Percentiles rank a stretch among this genome's conserved stretches.
Evolutionary conservation across 2,329 filamentous ascomycete species (phyloP).

Genomic region (Fusarium poae): DNA sequence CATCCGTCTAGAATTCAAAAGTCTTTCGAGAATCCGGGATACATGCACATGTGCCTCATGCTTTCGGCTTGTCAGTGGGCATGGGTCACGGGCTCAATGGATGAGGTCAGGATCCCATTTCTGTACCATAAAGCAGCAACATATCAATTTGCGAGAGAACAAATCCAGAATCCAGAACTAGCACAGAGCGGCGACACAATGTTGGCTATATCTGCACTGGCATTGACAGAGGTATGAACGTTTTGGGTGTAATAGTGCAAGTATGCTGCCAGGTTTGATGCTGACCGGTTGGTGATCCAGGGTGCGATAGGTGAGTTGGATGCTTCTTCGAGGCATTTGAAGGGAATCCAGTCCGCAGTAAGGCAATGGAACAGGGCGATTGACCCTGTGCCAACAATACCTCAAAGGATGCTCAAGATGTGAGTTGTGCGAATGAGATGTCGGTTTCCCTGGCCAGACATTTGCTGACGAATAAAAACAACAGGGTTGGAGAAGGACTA

Average conservation of each 20-base stretch:
- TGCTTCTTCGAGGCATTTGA: conserved; percentile 59
- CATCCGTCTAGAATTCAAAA: conserved; percentile 55
- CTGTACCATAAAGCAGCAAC: conserved; percentile 62
- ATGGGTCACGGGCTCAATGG: conserved; percentile 61
- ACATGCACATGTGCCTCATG: conserved; percentile 61
- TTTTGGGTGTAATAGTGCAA: not conserved
- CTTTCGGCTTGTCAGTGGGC: conserved; percentile 62
- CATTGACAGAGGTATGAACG: conserved; percentile 58
- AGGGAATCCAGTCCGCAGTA: conserved; percentile 53
- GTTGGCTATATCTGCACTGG: conserved; percentile 59
- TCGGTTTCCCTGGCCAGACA: not conserved
- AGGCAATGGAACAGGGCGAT: conserved; percentile 38
- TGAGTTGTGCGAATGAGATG: conserved; percentile 17
- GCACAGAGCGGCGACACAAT: conserved; percentile 59
- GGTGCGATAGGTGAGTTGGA: conserved; percentile 60
- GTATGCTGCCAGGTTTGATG: not conserved
- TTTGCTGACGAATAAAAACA: conserved; percentile 29
- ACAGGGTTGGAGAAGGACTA: conserved; percentile 58
- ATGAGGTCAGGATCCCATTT: conserved; percentile 60
- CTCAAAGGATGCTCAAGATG: conserved; percentile 58
- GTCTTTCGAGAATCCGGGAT: conserved; percentile 60
- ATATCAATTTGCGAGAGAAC: conserved; percentile 61
- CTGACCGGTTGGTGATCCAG: conserved; percentile 46
- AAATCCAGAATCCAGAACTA: conserved; percentile 55
- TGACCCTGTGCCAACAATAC: conserved; percentile 49